Evolutionary conservation across 805 yeast species (phyloP).

Genomic region (Candida qinlingensis): DNA sequence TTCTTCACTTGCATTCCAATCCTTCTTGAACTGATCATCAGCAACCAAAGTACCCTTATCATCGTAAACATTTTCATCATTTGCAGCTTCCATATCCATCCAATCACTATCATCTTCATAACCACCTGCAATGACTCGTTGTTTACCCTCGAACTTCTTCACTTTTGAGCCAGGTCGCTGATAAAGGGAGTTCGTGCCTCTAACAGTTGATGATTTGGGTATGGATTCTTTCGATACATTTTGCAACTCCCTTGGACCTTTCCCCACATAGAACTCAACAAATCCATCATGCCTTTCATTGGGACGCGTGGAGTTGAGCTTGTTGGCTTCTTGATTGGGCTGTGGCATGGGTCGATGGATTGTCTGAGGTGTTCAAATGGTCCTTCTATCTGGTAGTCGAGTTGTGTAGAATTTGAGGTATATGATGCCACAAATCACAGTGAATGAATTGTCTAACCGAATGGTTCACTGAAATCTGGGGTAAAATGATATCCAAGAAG

Average conservation of each 20-base stretch:
- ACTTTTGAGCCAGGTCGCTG: neutral
- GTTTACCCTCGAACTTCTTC: neutral
- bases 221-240: neutral
- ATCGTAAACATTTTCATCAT: constrained; percentile 73
- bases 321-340: neutral
- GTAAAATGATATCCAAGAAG: too few relatives aligned
- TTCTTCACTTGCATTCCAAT: constrained; percentile 11
- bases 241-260: constrained; percentile 7
- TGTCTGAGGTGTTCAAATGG: too few relatives aligned
- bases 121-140: constrained; percentile 14
- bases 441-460: too few relatives aligned
- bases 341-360: neutral
- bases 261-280: constrained; percentile 32
- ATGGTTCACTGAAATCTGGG: too few relatives aligned
- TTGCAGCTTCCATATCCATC: constrained; percentile 83
- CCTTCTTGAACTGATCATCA: constrained; percentile 19
- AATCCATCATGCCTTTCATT: constrained; percentile 13
- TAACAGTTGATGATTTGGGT: neutral
- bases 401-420: too few relatives aligned
- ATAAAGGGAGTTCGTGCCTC: neutral
- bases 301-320: neutral
- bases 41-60: constrained; percentile 62
- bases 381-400: too few relatives aligned
- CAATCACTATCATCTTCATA: constrained; percentile 49
- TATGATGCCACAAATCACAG: too few relatives aligned